Conservation (phyloP, 2,329 filamentous ascomycete genomes). For the Fusarium mexicanum region DNA sequence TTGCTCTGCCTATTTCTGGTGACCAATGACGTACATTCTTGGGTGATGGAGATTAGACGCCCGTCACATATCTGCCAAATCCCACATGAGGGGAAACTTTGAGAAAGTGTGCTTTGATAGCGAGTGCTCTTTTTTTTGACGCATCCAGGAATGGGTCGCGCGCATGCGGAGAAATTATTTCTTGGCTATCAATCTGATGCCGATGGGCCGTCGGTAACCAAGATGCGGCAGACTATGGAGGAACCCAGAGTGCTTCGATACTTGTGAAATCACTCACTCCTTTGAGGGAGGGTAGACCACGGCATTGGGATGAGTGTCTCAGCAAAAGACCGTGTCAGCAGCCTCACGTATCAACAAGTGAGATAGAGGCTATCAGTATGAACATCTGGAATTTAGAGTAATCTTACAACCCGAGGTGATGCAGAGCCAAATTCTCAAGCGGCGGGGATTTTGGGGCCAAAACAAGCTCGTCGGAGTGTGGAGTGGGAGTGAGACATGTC, state of each 20-base stretch:
- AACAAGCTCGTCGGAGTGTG: background rate
- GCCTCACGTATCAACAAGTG: background rate
- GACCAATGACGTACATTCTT: constrained; percentile 22
- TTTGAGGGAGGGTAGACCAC: constrained; percentile 26
- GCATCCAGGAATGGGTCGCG: constrained; percentile 20
- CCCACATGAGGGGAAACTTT: background rate
- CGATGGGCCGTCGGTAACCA: background rate
- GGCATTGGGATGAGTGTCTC: constrained; percentile 20
- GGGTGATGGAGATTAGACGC: background rate
- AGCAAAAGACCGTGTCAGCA: background rate
- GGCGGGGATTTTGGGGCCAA: constrained; percentile 22
- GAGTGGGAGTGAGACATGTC: constrained; percentile 38
- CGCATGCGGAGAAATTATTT: constrained; percentile 16
- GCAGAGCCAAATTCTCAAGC: background rate
- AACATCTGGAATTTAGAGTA: constrained; percentile 36
- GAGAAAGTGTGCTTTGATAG: background rate
- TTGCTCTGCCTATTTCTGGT: constrained; percentile 7
- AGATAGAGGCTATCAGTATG: background rate
- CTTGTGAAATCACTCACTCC: background rate
- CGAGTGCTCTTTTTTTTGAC: constrained; percentile 13
- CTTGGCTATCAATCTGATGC: constrained; percentile 5
- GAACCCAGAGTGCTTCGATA: background rate
- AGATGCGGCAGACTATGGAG: background rate
- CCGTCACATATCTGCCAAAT: constrained; percentile 5
- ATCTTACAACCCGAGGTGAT: constrained; percentile 23